Evolutionary conservation across 257 asterid genomes (phyloP).

Genomic region (Prunella vulgaris): DNA sequence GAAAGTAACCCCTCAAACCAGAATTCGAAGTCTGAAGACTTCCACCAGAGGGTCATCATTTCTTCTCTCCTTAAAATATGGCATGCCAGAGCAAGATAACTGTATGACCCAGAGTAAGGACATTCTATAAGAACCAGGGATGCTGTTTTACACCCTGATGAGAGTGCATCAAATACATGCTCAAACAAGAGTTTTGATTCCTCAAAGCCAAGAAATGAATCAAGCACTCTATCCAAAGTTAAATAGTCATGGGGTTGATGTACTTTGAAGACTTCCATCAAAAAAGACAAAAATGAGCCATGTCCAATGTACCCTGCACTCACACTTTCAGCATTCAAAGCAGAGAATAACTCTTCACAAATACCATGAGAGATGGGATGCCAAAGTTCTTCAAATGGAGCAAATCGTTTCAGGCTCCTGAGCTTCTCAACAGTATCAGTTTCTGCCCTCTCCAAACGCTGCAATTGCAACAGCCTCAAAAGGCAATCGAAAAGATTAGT

Average conservation of each 20-base stretch:
- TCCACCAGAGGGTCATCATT: slow-evolving; percentile 86
- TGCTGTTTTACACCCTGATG: slow-evolving; percentile 75
- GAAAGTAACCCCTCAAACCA: slow-evolving; percentile 85
- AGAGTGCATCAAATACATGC: slow-evolving; percentile 65
- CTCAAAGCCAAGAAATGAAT: slow-evolving; percentile 59
- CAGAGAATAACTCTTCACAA: slow-evolving; percentile 57
- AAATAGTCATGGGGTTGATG: slow-evolving; percentile 82
- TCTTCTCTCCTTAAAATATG: slow-evolving; percentile 80
- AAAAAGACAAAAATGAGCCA: slow-evolving; percentile 73
- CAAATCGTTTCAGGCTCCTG: slow-evolving; percentile 74
- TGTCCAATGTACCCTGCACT: slow-evolving; percentile 58
- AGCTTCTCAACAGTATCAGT: slow-evolving; percentile 63
- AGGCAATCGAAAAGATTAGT: slow-evolving; percentile 62
- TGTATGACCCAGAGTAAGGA: slow-evolving; percentile 93
- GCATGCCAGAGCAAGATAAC: slow-evolving; percentile 77
- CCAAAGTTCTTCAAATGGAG: slow-evolving; percentile 61
- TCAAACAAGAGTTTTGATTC: slow-evolving; percentile 54
- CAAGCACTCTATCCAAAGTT: slow-evolving; percentile 71
- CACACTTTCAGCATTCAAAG: slow-evolving; percentile 41
- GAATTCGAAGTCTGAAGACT: slow-evolving; percentile 65
- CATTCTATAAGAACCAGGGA: slow-evolving; percentile 67
- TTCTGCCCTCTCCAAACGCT: slow-evolving; percentile 51
- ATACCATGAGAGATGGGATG: slow-evolving; percentile 70
- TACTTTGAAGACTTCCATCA: slow-evolving; percentile 58
- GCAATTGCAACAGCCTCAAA: slow-evolving; percentile 66